Conservation (phyloP, 2,329 filamentous ascomycete genomes). For the Juglanconis sp. region DNA sequence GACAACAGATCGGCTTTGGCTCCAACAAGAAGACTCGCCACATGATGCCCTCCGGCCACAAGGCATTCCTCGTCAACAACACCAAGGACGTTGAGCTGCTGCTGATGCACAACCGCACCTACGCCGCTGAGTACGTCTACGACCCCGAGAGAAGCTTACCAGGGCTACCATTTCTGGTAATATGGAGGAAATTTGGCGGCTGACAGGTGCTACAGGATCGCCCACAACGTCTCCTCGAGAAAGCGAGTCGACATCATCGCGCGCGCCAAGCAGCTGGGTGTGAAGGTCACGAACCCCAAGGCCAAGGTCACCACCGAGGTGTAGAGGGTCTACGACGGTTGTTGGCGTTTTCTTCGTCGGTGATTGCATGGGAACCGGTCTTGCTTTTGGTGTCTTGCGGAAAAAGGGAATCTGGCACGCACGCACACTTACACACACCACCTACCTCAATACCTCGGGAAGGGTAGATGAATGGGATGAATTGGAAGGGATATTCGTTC, state of each 20-base stretch:
- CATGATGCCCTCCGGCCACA: conserved; percentile 99
- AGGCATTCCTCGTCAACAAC: conserved; percentile 99
- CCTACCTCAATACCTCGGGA: not conserved
- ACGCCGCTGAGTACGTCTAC: conserved; percentile 87
- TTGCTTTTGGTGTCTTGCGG: conserved; percentile 22
- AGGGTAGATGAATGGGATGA: conserved; percentile 16
- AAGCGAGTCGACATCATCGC: conserved; percentile 98
- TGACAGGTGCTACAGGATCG: conserved; percentile 64
- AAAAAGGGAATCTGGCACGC: conserved; percentile 18
- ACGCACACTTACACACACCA: conserved; percentile 9
- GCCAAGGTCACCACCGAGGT: conserved; percentile 97
- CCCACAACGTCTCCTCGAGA: conserved; percentile 94
- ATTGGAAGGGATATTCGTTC: conserved; percentile 11
- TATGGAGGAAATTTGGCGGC: not conserved
- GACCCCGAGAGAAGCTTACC: too few species aligned
- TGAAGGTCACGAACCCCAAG: conserved; percentile 99
- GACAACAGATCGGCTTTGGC: conserved; percentile 85
- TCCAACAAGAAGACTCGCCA: conserved; percentile 99
- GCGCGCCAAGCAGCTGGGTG: conserved; percentile 95
- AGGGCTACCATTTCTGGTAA: not conserved
- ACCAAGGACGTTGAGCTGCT: conserved; percentile 92
- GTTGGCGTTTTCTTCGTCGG: conserved; percentile 19
- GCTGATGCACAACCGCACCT: conserved; percentile 99
- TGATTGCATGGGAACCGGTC: conserved; percentile 22
- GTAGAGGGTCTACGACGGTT: conserved; percentile 40